These are phyloP conservation scores for Penicillium sp. DNA, from an alignment of 2,329 filamentous ascomycete species.

Conservation along the genomic window DNA sequence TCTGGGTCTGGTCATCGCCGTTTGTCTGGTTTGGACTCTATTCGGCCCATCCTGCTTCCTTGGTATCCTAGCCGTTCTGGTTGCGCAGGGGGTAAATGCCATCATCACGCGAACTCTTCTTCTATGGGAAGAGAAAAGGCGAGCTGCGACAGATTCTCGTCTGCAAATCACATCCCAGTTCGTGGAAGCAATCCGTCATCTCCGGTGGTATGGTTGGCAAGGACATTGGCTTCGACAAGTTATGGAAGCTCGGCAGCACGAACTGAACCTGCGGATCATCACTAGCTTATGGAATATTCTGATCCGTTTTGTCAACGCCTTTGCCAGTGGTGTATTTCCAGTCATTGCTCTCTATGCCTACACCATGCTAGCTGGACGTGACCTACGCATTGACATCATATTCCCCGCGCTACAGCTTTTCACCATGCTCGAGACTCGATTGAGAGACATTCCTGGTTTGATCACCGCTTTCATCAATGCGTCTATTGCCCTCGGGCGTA, in stretches of 20 bases:
- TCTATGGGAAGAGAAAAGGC: conserved; percentile 67
- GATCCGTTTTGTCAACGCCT: conserved; percentile 67
- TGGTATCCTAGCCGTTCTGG: conserved; percentile 66
- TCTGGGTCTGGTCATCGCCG: conserved; percentile 70
- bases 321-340: conserved; percentile 73
- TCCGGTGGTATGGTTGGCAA: conserved; percentile 82
- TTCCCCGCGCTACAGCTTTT: conserved; percentile 86
- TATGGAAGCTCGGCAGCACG: conserved; percentile 64
- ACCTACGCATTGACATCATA: conserved; percentile 74
- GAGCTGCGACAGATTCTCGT: conserved; percentile 71
- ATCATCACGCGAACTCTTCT: conserved; percentile 66
- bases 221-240: conserved; percentile 69
- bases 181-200: conserved; percentile 77
- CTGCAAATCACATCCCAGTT: conserved; percentile 81
- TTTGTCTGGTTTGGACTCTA: conserved; percentile 71
- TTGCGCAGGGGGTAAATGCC: conserved; percentile 69
- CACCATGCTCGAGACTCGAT: conserved; percentile 66
- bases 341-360: conserved; percentile 80
- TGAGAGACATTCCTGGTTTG: conserved; percentile 72
- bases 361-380: conserved; percentile 66
- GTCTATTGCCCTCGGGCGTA: conserved; percentile 74
- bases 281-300: conserved; percentile 61
- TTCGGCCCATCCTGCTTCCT: conserved; percentile 77
- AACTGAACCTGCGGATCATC: conserved; percentile 64
- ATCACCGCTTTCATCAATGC: conserved; percentile 78